Conservation (phyloP, 1,284 basidiomycete genomes). For the Cerrena zonata region DNA sequence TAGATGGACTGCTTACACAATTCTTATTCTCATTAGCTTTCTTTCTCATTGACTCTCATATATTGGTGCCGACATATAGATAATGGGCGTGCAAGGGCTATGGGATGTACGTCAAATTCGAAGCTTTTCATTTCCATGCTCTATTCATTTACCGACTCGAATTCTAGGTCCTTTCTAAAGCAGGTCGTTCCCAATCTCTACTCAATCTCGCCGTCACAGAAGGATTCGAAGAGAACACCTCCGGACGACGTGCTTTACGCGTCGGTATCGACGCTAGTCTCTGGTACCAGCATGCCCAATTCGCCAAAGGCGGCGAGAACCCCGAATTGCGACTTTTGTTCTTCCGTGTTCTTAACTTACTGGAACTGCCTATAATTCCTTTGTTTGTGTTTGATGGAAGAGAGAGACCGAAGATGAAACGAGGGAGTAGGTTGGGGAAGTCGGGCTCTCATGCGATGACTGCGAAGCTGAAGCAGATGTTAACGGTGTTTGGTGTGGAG, state of each 20-base stretch:
- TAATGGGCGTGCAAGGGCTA: slow-evolving; percentile 29
- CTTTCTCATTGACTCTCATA: no score
- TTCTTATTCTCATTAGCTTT: no score
- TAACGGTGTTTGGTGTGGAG: slow-evolving; percentile 58
- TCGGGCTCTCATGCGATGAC: slow-evolving; percentile 40
- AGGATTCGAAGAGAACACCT: slow-evolving; percentile 38
- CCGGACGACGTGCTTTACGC: slow-evolving; percentile 35
- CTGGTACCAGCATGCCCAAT: slow-evolving; percentile 37
- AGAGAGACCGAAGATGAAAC: slow-evolving; percentile 53
- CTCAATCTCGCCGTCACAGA: slow-evolving; percentile 34
- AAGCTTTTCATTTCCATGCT: neutral
- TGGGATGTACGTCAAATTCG: slow-evolving; percentile 26
- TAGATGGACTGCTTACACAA: no score
- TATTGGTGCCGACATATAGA: no score
- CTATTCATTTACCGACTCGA: no score
- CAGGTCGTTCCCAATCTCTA: slow-evolving; percentile 33
- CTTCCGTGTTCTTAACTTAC: slow-evolving; percentile 38
- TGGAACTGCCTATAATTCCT: slow-evolving; percentile 49
- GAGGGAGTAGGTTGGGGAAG: slow-evolving; percentile 44
- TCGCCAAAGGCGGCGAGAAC: slow-evolving; percentile 36
- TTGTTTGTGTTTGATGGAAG: slow-evolving; percentile 73
- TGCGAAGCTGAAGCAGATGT: slow-evolving; percentile 35
- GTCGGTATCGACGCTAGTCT: slow-evolving; percentile 46
- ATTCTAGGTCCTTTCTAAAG: slow-evolving; percentile 33
- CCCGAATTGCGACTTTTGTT: slow-evolving; percentile 36